phyloP scores from a whole-genome alignment of 768 basidiomycete genomes.

The Strobilomyces echinocephalus region DNA sequence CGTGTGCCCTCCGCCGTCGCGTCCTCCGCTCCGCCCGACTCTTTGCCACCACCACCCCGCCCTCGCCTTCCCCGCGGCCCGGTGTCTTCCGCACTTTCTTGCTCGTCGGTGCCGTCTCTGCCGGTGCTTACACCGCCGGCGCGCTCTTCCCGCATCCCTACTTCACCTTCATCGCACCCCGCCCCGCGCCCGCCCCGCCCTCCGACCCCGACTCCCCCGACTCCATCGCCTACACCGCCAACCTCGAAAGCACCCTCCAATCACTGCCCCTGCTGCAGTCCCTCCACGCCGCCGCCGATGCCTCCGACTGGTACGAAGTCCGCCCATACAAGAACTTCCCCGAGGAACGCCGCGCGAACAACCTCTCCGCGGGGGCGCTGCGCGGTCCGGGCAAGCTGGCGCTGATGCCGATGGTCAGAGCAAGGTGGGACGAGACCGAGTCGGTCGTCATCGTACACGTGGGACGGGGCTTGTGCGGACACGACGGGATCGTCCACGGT shows the following conservation, averaged over 20 bases:
- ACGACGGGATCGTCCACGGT: constrained; percentile 94
- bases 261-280: constrained; percentile 53
- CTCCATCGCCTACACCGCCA: constrained; percentile 50
- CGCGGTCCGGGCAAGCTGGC: constrained; percentile 85
- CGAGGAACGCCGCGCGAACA: constrained; percentile 73
- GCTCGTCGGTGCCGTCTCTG: constrained; percentile 19
- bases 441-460: constrained; percentile 71
- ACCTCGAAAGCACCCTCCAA: constrained; percentile 67
- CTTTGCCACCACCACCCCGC: constrained; percentile 14
- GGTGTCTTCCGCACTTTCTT: constrained; percentile 13
- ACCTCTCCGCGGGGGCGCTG: constrained; percentile 79
- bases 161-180: constrained; percentile 67
- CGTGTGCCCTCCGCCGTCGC: constrained; percentile 9
- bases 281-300: constrained; percentile 46
- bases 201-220: constrained; percentile 53
- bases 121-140: constrained; percentile 45
- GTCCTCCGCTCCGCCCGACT: constrained; percentile 5
- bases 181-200: constrained; percentile 76
- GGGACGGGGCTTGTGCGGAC: constrained; percentile 83
- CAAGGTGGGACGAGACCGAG: constrained; percentile 71
- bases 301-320: constrained; percentile 67
- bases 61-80: neutral
- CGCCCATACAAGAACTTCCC: constrained; percentile 71
- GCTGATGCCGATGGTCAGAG: constrained; percentile 70
- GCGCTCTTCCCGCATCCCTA: constrained; percentile 67